Conservation (phyloP, 768 basidiomycete species). For the Panaeolus papilionaceus region DNA sequence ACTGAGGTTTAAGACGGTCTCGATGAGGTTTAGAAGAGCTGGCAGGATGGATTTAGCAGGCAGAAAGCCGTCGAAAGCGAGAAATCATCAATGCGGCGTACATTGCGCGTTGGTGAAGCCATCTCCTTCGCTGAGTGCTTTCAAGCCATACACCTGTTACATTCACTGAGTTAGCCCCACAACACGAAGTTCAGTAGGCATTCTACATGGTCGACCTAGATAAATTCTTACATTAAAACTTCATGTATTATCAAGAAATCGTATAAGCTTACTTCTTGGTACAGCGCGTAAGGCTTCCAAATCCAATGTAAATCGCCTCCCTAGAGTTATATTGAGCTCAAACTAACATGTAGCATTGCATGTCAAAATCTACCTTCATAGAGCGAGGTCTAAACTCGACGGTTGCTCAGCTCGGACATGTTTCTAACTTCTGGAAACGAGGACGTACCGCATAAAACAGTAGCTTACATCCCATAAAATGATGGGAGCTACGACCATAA, state of each 20-base stretch:
- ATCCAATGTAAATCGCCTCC: conserved; percentile 93
- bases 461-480: conserved; percentile 82
- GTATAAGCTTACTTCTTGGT: conserved; percentile 59
- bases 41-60: not conserved
- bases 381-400: conserved; percentile 69
- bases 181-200: too few relatives aligned
- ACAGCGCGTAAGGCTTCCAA: conserved; percentile 87
- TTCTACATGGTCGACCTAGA: conserved; percentile 40
- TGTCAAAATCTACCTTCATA: conserved; percentile 53
- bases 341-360: too few relatives aligned
- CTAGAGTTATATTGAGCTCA: conserved; percentile 27
- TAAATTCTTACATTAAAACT: too few relatives aligned
- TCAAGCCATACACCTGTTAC: conserved; percentile 72
- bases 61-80: not conserved
- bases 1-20: conserved; percentile 70
- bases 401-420: not conserved
- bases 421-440: too few relatives aligned
- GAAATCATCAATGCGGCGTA: conserved; percentile 30
- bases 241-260: not conserved
- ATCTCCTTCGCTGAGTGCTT: conserved; percentile 62
- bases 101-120: conserved; percentile 93
- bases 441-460: conserved; percentile 72
- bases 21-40: conserved; percentile 80
- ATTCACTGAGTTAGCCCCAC: too few relatives aligned
- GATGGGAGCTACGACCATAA: conserved; percentile 68